phyloP scores from a whole-genome alignment of 2,329 filamentous ascomycete genomes.

The Domatiomyces globalis region DNA sequence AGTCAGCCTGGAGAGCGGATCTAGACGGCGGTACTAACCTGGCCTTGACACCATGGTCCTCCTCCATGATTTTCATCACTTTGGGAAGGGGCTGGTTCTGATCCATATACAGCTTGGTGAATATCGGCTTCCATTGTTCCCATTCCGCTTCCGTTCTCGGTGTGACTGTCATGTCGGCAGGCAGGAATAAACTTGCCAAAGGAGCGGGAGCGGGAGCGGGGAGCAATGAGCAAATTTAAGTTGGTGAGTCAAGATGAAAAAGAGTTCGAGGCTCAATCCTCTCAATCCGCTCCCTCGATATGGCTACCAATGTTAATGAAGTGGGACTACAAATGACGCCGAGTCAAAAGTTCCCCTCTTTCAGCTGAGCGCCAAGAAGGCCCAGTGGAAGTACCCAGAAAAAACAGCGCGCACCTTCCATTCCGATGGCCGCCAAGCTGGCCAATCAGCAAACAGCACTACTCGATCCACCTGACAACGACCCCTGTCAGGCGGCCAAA shows the following conservation, averaged over 20 bases:
- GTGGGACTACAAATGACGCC: neutral
- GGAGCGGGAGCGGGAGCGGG: too few species aligned
- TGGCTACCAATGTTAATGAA: neutral
- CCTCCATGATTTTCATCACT: constrained; percentile 55
- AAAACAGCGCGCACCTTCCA: neutral
- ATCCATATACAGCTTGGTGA: constrained; percentile 58
- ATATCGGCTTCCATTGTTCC: constrained; percentile 49
- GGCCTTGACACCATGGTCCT: constrained; percentile 51
- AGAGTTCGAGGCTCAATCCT: too few species aligned
- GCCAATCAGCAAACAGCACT: neutral
- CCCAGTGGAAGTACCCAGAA: neutral
- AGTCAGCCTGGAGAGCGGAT: neutral
- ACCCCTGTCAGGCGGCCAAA: neutral
- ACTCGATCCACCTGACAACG: neutral
- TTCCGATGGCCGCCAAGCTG: neutral
- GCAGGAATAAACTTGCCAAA: neutral
- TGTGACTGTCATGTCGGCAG: neutral
- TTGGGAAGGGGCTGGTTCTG: constrained; percentile 53
- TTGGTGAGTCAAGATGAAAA: too few species aligned
- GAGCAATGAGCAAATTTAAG: too few species aligned
- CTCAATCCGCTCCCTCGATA: too few species aligned
- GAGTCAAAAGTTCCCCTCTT: neutral
- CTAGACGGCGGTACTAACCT: constrained; percentile 28
- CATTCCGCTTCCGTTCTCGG: constrained; percentile 31
- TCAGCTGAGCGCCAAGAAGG: neutral